Evolutionary conservation across 495 filamentous ascomycete genomes (phyloP).

Genomic region (Talaromyces ruber): DNA sequence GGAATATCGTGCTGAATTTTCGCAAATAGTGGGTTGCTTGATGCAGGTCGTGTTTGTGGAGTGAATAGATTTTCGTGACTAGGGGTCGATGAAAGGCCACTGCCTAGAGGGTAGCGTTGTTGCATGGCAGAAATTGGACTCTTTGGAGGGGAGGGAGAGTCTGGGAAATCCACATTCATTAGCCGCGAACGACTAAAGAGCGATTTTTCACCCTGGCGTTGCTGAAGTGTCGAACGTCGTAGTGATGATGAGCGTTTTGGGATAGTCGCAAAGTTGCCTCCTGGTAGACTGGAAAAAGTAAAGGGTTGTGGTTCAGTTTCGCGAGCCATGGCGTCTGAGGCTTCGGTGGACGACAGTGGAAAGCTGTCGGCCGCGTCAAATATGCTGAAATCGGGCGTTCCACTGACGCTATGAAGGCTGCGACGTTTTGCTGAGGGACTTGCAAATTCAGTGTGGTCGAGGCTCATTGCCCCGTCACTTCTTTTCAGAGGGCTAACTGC

Average conservation of each 20-base stretch:
- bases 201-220: constrained; percentile 59
- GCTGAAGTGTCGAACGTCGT: constrained; percentile 79
- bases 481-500: constrained; percentile 86
- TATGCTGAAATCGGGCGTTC: constrained; percentile 58
- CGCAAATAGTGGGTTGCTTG: constrained; percentile 24
- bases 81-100: constrained; percentile 51
- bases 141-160: constrained; percentile 22
- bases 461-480: constrained; percentile 80
- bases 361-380: constrained; percentile 42
- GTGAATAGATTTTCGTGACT: constrained; percentile 58
- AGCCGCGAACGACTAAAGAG: constrained; percentile 43
- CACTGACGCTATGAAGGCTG: constrained; percentile 62
- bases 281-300: constrained; percentile 18
- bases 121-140: constrained; percentile 31
- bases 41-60: constrained; percentile 17
- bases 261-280: constrained; percentile 34
- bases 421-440: constrained; percentile 83
- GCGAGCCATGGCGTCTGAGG: constrained; percentile 8
- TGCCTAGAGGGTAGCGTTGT: constrained; percentile 69
- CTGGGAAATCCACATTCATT: constrained; percentile 16
- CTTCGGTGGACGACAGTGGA: neutral
- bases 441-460: constrained; percentile 66
- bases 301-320: constrained; percentile 17
- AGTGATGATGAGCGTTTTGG: constrained; percentile 57
- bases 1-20: constrained; percentile 12